Conservation (phyloP, 2,329 filamentous ascomycete species). For the Penicillium decumbens region DNA sequence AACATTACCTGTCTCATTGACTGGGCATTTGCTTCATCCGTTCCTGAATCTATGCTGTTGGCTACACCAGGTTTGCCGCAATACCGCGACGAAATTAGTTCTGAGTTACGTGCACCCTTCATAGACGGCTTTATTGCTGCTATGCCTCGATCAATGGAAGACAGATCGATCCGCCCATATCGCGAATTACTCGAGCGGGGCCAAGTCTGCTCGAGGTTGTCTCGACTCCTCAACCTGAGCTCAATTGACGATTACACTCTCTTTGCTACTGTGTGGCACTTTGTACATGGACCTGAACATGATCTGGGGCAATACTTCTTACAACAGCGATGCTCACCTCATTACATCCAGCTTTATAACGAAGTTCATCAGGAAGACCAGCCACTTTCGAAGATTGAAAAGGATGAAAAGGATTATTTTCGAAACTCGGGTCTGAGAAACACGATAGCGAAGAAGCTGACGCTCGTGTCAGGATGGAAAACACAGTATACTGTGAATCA, state of each 20-base stretch:
- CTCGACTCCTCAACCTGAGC: slow-evolving; percentile 20
- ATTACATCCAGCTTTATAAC: slow-evolving; percentile 12
- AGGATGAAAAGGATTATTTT: slow-evolving; percentile 15
- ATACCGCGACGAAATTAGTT: slow-evolving; percentile 14
- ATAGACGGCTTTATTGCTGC: slow-evolving; percentile 8
- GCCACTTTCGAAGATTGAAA: slow-evolving; percentile 10
- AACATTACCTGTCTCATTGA: slow-evolving; percentile 35
- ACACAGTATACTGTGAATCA: slow-evolving; percentile 5
- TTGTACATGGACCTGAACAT: neutral
- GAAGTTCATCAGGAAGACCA: slow-evolving; percentile 14
- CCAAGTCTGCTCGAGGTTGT: slow-evolving; percentile 14
- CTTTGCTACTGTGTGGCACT: slow-evolving; percentile 17
- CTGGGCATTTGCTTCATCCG: slow-evolving; percentile 23
- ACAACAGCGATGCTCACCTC: slow-evolving; percentile 7
- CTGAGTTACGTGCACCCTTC: slow-evolving; percentile 5
- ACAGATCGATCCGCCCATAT: slow-evolving; percentile 11
- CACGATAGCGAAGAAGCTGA: slow-evolving; percentile 19
- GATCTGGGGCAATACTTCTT: slow-evolving; percentile 8
- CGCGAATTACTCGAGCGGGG: slow-evolving; percentile 8
- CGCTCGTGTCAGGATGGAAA: slow-evolving; percentile 18
- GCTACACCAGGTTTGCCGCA: slow-evolving; percentile 22
- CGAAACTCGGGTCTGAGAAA: slow-evolving; percentile 7
- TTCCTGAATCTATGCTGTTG: slow-evolving; percentile 21
- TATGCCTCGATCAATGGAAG: neutral
- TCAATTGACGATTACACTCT: slow-evolving; percentile 16